phyloP scores from a whole-genome alignment of 202 grass and related monocot species.

The Setaria italica region DNA sequence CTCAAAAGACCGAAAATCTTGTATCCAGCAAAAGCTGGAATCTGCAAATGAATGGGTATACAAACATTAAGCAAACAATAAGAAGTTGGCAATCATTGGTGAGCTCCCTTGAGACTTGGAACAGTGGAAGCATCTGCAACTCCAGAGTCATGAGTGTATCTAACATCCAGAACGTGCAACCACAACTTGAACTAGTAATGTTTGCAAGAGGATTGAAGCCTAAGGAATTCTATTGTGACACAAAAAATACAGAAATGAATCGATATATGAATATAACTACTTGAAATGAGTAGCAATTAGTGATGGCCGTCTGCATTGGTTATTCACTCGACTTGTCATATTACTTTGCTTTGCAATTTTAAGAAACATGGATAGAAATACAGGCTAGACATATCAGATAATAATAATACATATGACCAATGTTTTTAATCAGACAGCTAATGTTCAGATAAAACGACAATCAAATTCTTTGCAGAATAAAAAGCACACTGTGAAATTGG shows the following conservation, averaged over 20 bases:
- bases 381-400: constrained; percentile 7
- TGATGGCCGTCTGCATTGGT: not conserved
- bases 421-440: constrained; percentile 1
- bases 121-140: not conserved
- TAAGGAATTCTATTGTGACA: not conserved
- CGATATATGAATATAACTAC: not conserved
- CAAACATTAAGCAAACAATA: constrained; percentile 30
- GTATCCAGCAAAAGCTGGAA: constrained; percentile 89
- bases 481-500: not conserved
- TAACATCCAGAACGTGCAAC: not conserved
- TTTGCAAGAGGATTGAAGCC: not conserved
- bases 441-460: not conserved
- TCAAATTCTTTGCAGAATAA: not conserved
- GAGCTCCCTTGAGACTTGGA: not conserved
- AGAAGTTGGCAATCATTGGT: not conserved
- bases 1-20: constrained; percentile 77
- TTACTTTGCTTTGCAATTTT: not conserved
- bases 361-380: constrained; percentile 13
- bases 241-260: not conserved
- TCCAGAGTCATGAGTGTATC: not conserved
- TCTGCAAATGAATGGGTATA: constrained; percentile 56
- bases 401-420: not conserved
- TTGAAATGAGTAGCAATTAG: not conserved
- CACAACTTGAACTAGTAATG: constrained; percentile 6
- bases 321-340: not conserved